phyloP scores from a whole-genome alignment of 2,329 filamentous ascomycete species.

The Davidsoniella eucalypti region DNA sequence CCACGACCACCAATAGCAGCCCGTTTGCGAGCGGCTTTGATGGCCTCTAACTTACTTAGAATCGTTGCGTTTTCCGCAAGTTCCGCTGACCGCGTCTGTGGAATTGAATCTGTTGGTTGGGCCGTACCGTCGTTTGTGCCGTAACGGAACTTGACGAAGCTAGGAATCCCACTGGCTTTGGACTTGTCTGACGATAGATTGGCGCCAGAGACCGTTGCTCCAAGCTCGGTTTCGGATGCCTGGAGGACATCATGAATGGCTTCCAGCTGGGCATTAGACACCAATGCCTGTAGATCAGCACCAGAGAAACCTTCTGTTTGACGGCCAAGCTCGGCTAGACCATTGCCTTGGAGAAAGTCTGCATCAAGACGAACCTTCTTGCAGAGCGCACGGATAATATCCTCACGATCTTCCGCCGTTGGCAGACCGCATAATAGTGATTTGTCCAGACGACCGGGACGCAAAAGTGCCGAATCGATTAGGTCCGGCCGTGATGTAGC shows the following conservation, averaged over 20 bases:
- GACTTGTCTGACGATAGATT: slow-evolving; percentile 13
- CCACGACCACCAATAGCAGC: background rate
- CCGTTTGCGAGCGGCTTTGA: slow-evolving; percentile 50
- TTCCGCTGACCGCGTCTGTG: slow-evolving; percentile 34
- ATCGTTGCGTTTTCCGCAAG: slow-evolving; percentile 67
- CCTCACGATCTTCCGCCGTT: slow-evolving; percentile 58
- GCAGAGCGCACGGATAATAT: slow-evolving; percentile 76
- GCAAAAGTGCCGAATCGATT: slow-evolving; percentile 82
- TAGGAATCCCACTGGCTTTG: slow-evolving; percentile 21
- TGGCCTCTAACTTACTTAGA: slow-evolving; percentile 61
- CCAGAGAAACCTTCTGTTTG: slow-evolving; percentile 83
- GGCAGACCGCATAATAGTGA: slow-evolving; percentile 85
- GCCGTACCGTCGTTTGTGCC: slow-evolving; percentile 33
- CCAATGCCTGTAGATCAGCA: slow-evolving; percentile 82
- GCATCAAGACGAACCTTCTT: slow-evolving; percentile 60
- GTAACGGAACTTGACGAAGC: slow-evolving; percentile 74
- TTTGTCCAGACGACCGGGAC: slow-evolving; percentile 87
- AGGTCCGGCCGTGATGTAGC: slow-evolving; percentile 86
- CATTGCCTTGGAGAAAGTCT: slow-evolving; percentile 40
- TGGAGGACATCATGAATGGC: slow-evolving; percentile 87
- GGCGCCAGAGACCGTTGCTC: slow-evolving; percentile 21
- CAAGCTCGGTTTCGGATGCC: slow-evolving; percentile 27
- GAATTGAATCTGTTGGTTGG: slow-evolving; percentile 19
- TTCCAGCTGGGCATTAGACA: slow-evolving; percentile 93
- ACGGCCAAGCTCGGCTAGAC: slow-evolving; percentile 56